Percentiles rank a stretch among this genome's conserved stretches.
phyloP scores from a whole-genome alignment of 1,284 basidiomycete species.

The Athelia psychrophila region DNA sequence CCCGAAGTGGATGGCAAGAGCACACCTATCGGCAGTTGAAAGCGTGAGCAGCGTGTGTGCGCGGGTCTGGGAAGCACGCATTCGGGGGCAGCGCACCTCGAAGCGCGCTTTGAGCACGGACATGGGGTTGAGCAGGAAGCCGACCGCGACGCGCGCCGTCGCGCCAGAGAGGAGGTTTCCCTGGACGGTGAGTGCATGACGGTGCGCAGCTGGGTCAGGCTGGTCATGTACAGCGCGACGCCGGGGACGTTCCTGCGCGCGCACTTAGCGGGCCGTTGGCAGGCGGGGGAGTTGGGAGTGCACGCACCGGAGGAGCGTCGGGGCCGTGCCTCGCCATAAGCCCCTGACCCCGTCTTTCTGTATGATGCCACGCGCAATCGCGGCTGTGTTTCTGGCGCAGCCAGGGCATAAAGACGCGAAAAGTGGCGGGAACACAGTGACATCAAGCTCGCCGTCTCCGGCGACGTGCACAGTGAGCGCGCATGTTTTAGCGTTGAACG shows the following conservation, averaged over 20 bases:
- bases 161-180: constrained; percentile 94
- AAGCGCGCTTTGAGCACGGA: constrained; percentile 94
- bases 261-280: background rate
- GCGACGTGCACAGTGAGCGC: too few relatives aligned
- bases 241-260: constrained; percentile 85
- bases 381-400: constrained; percentile 30
- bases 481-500: too few relatives aligned
- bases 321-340: constrained; percentile 85
- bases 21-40: too few relatives aligned
- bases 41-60: too few relatives aligned
- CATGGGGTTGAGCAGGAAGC: constrained; percentile 90
- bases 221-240: constrained; percentile 90
- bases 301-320: constrained; percentile 72
- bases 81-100: constrained; percentile 64
- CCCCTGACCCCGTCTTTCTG: constrained; percentile 60
- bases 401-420: too few relatives aligned
- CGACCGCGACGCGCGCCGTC: constrained; percentile 80
- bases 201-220: constrained; percentile 75
- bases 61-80: too few relatives aligned
- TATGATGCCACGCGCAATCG: constrained; percentile 56
- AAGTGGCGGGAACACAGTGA: too few relatives aligned
- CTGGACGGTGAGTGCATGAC: constrained; percentile 67
- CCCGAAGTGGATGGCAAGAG: constrained; percentile 36
- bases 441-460: too few relatives aligned
- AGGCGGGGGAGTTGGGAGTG: background rate